Evolutionary conservation across 129 eudicot genomes (phyloP).

Genomic region (Artemisia argyi): DNA sequence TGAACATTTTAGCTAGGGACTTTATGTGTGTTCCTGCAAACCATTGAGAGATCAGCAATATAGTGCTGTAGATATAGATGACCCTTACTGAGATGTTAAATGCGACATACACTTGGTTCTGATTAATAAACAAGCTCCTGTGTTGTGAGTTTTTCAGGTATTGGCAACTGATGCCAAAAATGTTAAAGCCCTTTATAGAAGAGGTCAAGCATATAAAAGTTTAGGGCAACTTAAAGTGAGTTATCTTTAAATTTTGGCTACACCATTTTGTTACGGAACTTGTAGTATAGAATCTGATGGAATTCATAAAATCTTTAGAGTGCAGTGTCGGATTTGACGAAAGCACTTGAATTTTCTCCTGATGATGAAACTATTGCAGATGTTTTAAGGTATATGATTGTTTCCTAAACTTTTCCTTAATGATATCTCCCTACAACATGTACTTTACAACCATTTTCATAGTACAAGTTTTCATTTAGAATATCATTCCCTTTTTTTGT

Average conservation of each 20-base stretch:
- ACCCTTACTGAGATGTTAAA: no score
- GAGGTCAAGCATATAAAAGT: constrained; percentile 94
- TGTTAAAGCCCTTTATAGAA: constrained; percentile 95
- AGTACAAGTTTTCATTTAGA: neutral
- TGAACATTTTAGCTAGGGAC: no score
- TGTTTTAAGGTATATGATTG: constrained; percentile 66
- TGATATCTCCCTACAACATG: neutral
- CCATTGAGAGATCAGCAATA: no score
- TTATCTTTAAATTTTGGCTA: constrained; percentile 22
- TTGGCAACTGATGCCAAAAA: constrained; percentile 67
- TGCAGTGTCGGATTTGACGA: constrained; percentile 72
- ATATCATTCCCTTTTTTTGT: neutral
- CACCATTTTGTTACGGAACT: neutral
- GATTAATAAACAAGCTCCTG: constrained; percentile 14
- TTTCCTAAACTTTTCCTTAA: neutral
- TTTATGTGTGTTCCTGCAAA: neutral
- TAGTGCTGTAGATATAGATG: no score
- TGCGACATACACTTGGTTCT: neutral
- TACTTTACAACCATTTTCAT: neutral
- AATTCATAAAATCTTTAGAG: constrained; percentile 39
- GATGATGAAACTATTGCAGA: constrained; percentile 94
- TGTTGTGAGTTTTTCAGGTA: constrained; percentile 51
- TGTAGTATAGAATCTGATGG: constrained; percentile 10
- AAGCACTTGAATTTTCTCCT: constrained; percentile 89
- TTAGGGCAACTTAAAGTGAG: constrained; percentile 73